phyloP scores from a whole-genome alignment of 768 basidiomycete species.

The Pisolithus sp. region DNA sequence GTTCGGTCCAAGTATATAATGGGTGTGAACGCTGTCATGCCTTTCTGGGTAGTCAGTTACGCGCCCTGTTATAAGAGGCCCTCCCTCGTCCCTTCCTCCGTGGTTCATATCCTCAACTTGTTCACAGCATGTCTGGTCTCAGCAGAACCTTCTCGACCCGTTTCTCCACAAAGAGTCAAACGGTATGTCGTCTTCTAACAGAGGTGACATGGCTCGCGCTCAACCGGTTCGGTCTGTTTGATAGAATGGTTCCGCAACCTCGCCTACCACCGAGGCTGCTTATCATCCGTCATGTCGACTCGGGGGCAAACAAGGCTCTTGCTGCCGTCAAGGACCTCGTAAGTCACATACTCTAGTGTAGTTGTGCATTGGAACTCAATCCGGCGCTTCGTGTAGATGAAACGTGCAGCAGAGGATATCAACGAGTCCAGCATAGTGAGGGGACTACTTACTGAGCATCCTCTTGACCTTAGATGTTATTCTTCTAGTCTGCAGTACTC shows the following conservation, averaged over 20 bases:
- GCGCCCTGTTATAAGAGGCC: constrained; percentile 22
- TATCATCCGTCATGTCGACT: constrained; percentile 9
- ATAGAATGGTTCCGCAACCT: constrained; percentile 8
- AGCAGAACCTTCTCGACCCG: constrained; percentile 25
- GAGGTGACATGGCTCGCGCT: too few relatives aligned
- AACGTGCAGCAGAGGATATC: constrained; percentile 24
- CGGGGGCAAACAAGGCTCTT: constrained; percentile 18
- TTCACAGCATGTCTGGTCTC: constrained; percentile 21
- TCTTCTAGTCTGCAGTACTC: constrained; percentile 47
- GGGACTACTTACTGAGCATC: not conserved
- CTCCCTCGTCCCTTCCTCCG: not conserved
- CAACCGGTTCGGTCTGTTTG: not conserved
- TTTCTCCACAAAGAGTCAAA: constrained; percentile 22
- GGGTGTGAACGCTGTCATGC: constrained; percentile 6
- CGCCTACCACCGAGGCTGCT: constrained; percentile 8
- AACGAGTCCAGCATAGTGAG: constrained; percentile 23
- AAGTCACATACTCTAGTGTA: not conserved
- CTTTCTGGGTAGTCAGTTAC: constrained; percentile 13
- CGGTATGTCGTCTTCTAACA: constrained; percentile 12
- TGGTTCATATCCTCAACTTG: not conserved
- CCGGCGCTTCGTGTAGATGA: constrained; percentile 13
- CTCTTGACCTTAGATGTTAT: not conserved
- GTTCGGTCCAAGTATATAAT: constrained; percentile 6
- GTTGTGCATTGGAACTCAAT: not conserved
- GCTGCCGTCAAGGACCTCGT: constrained; percentile 26